phyloP scores from a whole-genome alignment of 768 basidiomycete species.

The Sutorius australiensis region DNA sequence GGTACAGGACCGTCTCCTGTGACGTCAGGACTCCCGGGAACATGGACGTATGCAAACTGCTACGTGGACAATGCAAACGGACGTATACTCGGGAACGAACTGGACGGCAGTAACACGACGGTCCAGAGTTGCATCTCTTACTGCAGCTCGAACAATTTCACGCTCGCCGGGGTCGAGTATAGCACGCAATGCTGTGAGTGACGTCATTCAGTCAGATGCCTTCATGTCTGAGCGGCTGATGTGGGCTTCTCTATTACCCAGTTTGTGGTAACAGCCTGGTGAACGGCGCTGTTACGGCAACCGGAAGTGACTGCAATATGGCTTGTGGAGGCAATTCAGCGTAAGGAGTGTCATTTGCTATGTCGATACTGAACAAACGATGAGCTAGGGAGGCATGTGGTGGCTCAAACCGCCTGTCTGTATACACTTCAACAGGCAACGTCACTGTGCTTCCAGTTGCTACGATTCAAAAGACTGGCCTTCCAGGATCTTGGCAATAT shows the following conservation, averaged over 20 bases:
- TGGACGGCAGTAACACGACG: conserved; percentile 43
- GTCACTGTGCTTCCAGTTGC: conserved; percentile 62
- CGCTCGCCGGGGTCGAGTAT: conserved; percentile 70
- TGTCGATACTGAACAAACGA: neutral
- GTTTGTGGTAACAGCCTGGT: conserved; percentile 70
- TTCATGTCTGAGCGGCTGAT: neutral
- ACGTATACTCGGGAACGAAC: conserved; percentile 48
- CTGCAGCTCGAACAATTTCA: conserved; percentile 54
- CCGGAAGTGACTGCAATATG: conserved; percentile 62
- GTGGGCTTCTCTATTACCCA: conserved; percentile 20
- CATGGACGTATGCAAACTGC: conserved; percentile 62
- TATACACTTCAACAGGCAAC: conserved; percentile 53
- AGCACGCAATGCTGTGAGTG: conserved; percentile 47
- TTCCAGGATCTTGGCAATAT: conserved; percentile 65
- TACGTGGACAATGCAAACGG: conserved; percentile 72
- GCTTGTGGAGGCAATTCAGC: conserved; percentile 64
- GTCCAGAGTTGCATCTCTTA: conserved; percentile 58
- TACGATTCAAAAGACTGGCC: conserved; percentile 45
- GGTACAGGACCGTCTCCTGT: neutral
- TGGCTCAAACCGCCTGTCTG: conserved; percentile 66
- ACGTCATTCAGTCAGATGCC: neutral
- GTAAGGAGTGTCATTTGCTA: conserved; percentile 37
- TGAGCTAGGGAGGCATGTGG: conserved; percentile 61
- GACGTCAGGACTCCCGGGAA: conserved; percentile 28
- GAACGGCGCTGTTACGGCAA: conserved; percentile 51